Conservation (phyloP, 2,329 filamentous ascomycete species). For the Pseudogymnoascus verrucosus region DNA sequence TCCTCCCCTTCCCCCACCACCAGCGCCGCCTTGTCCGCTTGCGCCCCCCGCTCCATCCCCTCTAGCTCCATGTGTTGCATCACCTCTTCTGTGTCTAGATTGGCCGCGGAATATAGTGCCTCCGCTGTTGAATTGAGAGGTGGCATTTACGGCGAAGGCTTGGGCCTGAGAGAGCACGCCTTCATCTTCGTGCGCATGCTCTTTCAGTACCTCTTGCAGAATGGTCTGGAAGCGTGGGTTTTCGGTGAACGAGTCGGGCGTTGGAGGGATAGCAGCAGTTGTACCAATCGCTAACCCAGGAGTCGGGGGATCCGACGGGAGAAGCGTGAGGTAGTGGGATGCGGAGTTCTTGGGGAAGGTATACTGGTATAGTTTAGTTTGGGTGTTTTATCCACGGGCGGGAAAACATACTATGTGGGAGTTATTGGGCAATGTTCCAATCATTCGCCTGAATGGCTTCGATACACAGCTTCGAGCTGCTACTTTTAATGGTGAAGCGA, state of each 20-base stretch:
- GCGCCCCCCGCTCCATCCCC: constrained; percentile 46
- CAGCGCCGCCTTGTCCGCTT: constrained; percentile 51
- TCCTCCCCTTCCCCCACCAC: constrained; percentile 51
- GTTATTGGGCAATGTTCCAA: constrained; percentile 41
- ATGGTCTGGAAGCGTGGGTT: constrained; percentile 53
- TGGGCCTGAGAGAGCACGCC: constrained; percentile 47
- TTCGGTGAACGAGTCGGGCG: constrained; percentile 49
- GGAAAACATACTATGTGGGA: constrained; percentile 42
- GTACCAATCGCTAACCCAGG: constrained; percentile 49
- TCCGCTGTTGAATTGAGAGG: constrained; percentile 43
- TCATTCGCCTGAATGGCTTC: background rate
- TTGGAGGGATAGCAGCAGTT: constrained; percentile 51
- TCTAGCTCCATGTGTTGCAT: constrained; percentile 34
- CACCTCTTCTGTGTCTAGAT: constrained; percentile 20
- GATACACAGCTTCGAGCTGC: background rate
- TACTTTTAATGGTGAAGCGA: background rate
- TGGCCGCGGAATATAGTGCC: constrained; percentile 40
- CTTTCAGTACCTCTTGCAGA: constrained; percentile 47
- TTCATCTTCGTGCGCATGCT: constrained; percentile 50
- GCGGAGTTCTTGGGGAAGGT: constrained; percentile 41
- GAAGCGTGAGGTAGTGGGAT: constrained; percentile 49
- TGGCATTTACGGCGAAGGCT: constrained; percentile 52
- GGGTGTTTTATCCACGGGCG: constrained; percentile 10
- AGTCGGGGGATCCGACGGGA: constrained; percentile 49
- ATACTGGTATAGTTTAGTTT: constrained; percentile 38